These are phyloP conservation scores for Daldinia caldariorum DNA, from an alignment of 495 filamentous ascomycete genomes.

Conservation along the genomic window DNA sequence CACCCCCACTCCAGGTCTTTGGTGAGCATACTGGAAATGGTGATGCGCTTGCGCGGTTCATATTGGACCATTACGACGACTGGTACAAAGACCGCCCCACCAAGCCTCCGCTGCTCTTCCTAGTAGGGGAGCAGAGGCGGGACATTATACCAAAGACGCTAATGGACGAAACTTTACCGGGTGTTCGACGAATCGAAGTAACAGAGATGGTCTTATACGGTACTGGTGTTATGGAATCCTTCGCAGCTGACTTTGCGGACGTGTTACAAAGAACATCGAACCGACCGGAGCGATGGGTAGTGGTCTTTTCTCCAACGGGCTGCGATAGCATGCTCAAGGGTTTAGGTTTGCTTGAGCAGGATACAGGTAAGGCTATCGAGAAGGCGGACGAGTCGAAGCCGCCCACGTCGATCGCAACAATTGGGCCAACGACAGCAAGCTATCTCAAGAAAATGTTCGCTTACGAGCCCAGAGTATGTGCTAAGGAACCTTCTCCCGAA, in stretches of 20 bases:
- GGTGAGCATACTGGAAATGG: slow-evolving; percentile 86
- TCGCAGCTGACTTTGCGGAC: slow-evolving; percentile 69
- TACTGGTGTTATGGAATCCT: slow-evolving; percentile 79
- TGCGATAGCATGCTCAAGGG: slow-evolving; percentile 81
- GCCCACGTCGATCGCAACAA: slow-evolving; percentile 76
- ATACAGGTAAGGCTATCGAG: slow-evolving; percentile 55
- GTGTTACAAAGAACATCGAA: slow-evolving; percentile 55
- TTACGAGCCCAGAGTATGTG: slow-evolving; percentile 82
- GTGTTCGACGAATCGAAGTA: slow-evolving; percentile 63
- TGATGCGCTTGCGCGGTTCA: slow-evolving; percentile 77
- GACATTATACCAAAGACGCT: slow-evolving; percentile 89
- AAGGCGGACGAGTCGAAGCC: slow-evolving; percentile 34
- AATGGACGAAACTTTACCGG: slow-evolving; percentile 59
- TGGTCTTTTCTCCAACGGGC: slow-evolving; percentile 92
- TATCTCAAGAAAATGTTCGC: slow-evolving; percentile 72
- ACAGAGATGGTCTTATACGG: slow-evolving; percentile 87
- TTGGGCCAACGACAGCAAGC: slow-evolving; percentile 91
- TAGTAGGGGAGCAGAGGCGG: slow-evolving; percentile 84
- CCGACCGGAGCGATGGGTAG: slow-evolving; percentile 72
- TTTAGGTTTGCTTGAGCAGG: slow-evolving; percentile 65
- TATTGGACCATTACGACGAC: slow-evolving; percentile 73
- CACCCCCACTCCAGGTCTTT: slow-evolving; percentile 63
- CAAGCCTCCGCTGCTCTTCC: slow-evolving; percentile 78
- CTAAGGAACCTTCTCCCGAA: slow-evolving; percentile 82
- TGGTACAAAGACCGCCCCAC: slow-evolving; percentile 51